A percentile compares a stretch with the other conserved stretches of the same genome.
Evolutionary conservation across 1,139 yeast species (phyloP).

Genomic region (Scheffersomyces stambukii): DNA sequence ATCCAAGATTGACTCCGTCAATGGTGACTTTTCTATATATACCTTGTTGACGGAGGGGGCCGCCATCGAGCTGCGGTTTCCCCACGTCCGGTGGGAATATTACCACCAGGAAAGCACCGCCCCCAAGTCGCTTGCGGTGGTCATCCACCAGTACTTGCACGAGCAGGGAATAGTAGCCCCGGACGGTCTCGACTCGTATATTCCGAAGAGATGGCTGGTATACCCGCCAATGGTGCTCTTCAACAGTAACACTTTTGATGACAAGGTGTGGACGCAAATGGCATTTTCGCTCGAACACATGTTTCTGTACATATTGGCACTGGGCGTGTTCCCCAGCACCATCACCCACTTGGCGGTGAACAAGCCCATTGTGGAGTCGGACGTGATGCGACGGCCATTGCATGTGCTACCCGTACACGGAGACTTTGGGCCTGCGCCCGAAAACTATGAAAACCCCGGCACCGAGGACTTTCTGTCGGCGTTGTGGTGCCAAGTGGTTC

Average conservation of each 20-base stretch:
- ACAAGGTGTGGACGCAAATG: too few relatives aligned
- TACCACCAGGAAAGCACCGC: slow-evolving; percentile 2
- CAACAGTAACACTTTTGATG: slow-evolving; percentile 21
- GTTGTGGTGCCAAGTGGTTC: slow-evolving; percentile 70
- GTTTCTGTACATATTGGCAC: too few relatives aligned
- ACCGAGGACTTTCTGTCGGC: slow-evolving; percentile 43
- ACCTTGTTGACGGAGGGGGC: slow-evolving; percentile 8
- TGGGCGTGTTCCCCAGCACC: too few relatives aligned
- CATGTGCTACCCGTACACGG: slow-evolving; percentile 59
- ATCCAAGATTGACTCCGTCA: slow-evolving; percentile 18
- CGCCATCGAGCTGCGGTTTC: slow-evolving; percentile 1
- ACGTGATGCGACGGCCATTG: slow-evolving; percentile 58
- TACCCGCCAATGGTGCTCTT: slow-evolving; percentile 69
- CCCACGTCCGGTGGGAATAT: slow-evolving; percentile 3
- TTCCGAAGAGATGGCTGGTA: slow-evolving; percentile 56
- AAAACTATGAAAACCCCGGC: slow-evolving; percentile 43
- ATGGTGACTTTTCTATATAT: slow-evolving; percentile 8
- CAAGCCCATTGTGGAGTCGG: slow-evolving; percentile 58
- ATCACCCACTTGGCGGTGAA: slow-evolving; percentile 68
- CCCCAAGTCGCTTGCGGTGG: slow-evolving; percentile 3
- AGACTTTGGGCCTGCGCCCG: slow-evolving; percentile 52
- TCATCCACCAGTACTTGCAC: slow-evolving; percentile 5
- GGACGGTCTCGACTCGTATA: too few relatives aligned
- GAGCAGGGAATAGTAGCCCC: neutral
- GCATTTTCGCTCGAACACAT: too few relatives aligned